phyloP scores from a whole-genome alignment of 139 green algal species.

The Chlamydomonas sp. region DNA sequence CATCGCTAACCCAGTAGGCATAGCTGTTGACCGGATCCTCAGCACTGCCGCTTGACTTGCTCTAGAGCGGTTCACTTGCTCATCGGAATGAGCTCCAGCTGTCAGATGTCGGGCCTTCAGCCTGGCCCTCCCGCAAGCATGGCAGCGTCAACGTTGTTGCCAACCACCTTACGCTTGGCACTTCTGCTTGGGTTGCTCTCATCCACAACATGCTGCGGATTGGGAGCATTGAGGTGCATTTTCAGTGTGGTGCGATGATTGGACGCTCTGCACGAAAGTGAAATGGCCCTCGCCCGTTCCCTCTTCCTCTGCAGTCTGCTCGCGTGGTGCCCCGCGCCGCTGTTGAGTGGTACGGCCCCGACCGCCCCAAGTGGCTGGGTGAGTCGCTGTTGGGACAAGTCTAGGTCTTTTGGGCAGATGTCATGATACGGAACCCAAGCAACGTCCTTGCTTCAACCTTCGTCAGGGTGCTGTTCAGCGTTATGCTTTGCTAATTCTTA shows the following conservation, averaged over 20 bases:
- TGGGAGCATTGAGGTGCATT: neutral
- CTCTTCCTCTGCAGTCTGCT: conserved; percentile 47
- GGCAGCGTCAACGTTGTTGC: too few species aligned
- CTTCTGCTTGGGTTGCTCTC: too few species aligned
- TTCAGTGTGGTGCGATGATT: neutral
- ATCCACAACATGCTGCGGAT: too few species aligned
- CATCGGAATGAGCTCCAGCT: too few species aligned
- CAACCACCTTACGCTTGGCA: too few species aligned
- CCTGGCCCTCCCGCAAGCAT: too few species aligned
- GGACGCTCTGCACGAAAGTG: neutral
- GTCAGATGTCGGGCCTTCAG: too few species aligned
- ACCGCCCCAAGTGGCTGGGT: conserved; percentile 75
- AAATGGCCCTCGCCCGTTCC: too few species aligned
- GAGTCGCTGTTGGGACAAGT: neutral
- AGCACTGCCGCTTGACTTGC: neutral
- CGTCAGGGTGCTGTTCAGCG: neutral
- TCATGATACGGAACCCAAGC: neutral
- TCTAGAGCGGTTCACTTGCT: neutral
- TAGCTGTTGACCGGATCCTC: neutral
- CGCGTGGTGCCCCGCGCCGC: conserved; percentile 70
- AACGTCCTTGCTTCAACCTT: neutral
- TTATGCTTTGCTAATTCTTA: neutral
- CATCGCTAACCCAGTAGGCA: neutral
- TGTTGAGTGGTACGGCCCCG: conserved; percentile 78
- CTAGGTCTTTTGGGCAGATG: too few species aligned